Evolutionary conservation across 2,329 filamentous ascomycete genomes (phyloP).

Genomic region (Drechslera avenae): DNA sequence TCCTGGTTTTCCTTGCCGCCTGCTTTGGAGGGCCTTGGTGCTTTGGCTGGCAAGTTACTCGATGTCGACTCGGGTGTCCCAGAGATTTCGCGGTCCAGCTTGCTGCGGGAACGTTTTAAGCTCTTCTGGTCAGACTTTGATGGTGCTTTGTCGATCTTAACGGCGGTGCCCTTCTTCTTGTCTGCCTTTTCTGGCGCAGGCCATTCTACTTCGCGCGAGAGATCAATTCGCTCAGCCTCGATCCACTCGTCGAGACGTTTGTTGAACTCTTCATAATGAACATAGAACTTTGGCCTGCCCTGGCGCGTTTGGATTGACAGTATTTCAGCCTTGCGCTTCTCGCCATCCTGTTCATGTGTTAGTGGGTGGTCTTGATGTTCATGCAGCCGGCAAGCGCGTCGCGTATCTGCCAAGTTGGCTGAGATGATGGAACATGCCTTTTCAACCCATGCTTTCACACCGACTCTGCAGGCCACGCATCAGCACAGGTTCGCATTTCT

Average conservation of each 20-base stretch:
- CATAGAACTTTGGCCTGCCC: constrained; percentile 87
- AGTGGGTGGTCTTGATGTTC: constrained; percentile 24
- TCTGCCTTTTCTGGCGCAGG: constrained; percentile 88
- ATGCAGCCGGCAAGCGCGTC: constrained; percentile 11
- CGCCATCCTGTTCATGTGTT: constrained; percentile 66
- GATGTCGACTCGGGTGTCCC: constrained; percentile 59
- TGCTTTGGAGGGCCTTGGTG: constrained; percentile 59
- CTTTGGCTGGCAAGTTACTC: constrained; percentile 55
- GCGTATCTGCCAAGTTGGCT: constrained; percentile 7
- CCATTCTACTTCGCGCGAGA: constrained; percentile 93
- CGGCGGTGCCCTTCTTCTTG: constrained; percentile 72
- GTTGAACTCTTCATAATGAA: constrained; percentile 98
- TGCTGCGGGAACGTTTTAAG: constrained; percentile 53
- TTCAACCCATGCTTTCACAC: constrained; percentile 69
- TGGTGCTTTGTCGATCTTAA: constrained; percentile 46
- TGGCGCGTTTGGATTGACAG: constrained; percentile 91
- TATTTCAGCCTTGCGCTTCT: constrained; percentile 90
- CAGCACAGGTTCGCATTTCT: constrained; percentile 32
- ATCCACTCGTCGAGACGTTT: constrained; percentile 92
- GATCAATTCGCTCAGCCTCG: constrained; percentile 78
- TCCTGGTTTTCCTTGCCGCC: constrained; percentile 66
- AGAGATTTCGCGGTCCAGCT: constrained; percentile 60
- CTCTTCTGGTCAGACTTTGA: constrained; percentile 55
- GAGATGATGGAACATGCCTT: constrained; percentile 59
- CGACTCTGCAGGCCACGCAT: constrained; percentile 58